These are phyloP conservation scores for Backusella sp. DNA, from an alignment of 192 early-diverging fungal species.

Conservation along the genomic window DNA sequence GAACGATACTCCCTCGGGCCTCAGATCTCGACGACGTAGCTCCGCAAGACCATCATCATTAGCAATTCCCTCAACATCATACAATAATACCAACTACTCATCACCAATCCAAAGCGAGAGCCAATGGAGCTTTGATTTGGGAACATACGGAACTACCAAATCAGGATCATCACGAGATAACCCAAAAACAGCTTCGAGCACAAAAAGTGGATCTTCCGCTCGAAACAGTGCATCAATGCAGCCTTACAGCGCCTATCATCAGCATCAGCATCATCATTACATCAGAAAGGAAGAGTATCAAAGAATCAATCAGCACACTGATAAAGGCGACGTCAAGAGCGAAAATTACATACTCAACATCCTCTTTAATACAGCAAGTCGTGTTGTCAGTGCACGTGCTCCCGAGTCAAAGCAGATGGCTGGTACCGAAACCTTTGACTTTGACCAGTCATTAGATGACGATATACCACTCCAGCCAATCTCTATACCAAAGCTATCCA, in stretches of 20 bases:
- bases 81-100: not conserved
- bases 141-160: not conserved
- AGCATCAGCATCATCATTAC: not conserved
- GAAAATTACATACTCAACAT: not conserved
- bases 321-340: not conserved
- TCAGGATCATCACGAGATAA: conserved; percentile 1
- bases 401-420: conserved; percentile 18
- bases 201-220: not conserved
- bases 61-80: not conserved
- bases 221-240: conserved; percentile 15
- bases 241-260: conserved; percentile 1
- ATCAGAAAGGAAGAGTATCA: not conserved
- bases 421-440: not conserved
- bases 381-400: conserved; percentile 19
- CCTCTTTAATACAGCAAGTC: conserved; percentile 7
- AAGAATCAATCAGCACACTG: not conserved
- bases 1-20: not conserved
- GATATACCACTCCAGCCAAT: not conserved
- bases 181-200: not conserved
- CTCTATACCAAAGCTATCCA: not conserved
- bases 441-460: not conserved
- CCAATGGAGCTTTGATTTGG: conserved; percentile 16
- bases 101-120: not conserved
- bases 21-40: not conserved
- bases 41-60: not conserved